These are phyloP conservation scores for Nelumbo lutea DNA, from an alignment of 164 flowering plant species.

Conservation along the genomic window DNA sequence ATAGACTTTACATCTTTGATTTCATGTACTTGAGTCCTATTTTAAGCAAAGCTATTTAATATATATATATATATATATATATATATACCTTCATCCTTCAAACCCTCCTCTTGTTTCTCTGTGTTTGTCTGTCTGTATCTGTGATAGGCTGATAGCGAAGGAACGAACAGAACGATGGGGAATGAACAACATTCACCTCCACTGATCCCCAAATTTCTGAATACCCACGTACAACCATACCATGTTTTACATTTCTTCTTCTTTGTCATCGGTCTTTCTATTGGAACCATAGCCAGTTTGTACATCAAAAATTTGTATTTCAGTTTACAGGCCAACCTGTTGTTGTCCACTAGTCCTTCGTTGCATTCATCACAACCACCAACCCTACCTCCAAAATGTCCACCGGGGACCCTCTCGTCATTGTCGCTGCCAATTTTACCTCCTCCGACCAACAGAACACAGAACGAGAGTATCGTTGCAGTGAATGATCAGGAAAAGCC, in stretches of 20 bases:
- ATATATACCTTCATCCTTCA: background rate
- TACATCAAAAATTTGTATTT: background rate
- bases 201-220: background rate
- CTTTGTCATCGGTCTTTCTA: too few relatives aligned
- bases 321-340: background rate
- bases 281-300: too few relatives aligned
- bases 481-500: constrained; percentile 25
- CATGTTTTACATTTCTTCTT: too few relatives aligned
- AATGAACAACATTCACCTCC: background rate
- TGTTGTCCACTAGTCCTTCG: background rate
- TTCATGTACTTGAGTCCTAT: background rate
- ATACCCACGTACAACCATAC: background rate
- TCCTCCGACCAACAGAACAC: too few relatives aligned
- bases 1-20: too few relatives aligned
- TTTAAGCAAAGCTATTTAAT: background rate
- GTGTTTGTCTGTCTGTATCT: too few relatives aligned
- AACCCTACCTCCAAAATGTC: too few relatives aligned
- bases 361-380: background rate
- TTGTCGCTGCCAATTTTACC: too few relatives aligned
- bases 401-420: too few relatives aligned
- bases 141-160: too few relatives aligned
- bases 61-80: too few relatives aligned
- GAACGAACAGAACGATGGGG: background rate
- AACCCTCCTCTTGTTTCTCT: too few relatives aligned
- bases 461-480: constrained; percentile 5